phyloP scores from a whole-genome alignment of 495 filamentous ascomycete species.

The Penicillium malachiteum region DNA sequence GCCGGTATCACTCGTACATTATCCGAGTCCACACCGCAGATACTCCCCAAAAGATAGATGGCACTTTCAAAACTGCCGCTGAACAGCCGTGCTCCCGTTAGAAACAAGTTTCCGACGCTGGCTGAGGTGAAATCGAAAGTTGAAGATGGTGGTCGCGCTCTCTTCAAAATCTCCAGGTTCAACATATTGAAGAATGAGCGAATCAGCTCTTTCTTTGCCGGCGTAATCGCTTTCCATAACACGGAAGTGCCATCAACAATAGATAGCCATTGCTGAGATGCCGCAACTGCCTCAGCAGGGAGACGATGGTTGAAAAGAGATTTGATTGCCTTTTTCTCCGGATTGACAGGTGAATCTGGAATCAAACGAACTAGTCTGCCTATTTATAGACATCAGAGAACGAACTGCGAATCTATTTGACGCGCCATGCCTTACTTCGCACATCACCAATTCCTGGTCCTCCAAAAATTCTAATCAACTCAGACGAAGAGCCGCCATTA shows the following conservation, averaged over 20 bases:
- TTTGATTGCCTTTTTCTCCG: conserved; percentile 71
- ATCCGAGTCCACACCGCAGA: conserved; percentile 72
- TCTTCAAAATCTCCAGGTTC: conserved; percentile 89
- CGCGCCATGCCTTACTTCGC: conserved; percentile 59
- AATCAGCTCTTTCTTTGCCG: conserved; percentile 87
- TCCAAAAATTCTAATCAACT: conserved; percentile 89
- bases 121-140: conserved; percentile 87
- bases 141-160: conserved; percentile 68
- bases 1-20: conserved; percentile 76
- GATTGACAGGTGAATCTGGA: conserved; percentile 58
- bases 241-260: conserved; percentile 78
- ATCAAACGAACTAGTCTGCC: conserved; percentile 90
- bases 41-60: conserved; percentile 77
- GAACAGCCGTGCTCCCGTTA: conserved; percentile 81
- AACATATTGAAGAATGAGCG: conserved; percentile 83
- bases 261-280: conserved; percentile 73
- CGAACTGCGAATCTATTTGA: background rate
- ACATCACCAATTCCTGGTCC: conserved; percentile 92
- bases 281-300: conserved; percentile 43
- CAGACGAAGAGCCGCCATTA: conserved; percentile 89
- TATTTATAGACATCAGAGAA: conserved; percentile 29
- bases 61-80: conserved; percentile 78
- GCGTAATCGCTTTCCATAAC: conserved; percentile 74
- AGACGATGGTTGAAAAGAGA: conserved; percentile 84
- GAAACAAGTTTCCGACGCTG: conserved; percentile 89